These are phyloP conservation scores for Sphaerulina populicola DNA, from an alignment of 2,329 filamentous ascomycete species.

Conservation along the genomic window DNA sequence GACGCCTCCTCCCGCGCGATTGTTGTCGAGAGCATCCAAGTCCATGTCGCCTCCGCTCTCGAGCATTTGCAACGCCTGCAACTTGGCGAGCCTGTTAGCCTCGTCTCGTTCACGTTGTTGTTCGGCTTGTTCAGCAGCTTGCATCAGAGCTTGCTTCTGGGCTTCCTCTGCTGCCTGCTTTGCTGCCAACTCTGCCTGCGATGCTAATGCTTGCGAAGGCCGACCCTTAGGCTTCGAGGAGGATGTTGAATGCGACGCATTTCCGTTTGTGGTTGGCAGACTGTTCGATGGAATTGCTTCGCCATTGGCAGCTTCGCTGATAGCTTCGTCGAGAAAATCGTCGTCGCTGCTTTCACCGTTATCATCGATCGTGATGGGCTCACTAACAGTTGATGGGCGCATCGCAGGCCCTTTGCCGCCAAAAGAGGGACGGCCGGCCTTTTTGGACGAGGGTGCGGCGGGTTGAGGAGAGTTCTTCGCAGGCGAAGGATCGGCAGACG, in stretches of 20 bases:
- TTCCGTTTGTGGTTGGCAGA: neutral
- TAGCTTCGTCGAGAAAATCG: constrained; percentile 40
- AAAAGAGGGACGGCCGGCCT: constrained; percentile 9
- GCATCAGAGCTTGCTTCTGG: neutral
- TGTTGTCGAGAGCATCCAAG: constrained; percentile 6
- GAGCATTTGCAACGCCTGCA: constrained; percentile 30
- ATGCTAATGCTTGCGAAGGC: constrained; percentile 5
- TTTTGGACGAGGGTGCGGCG: constrained; percentile 4
- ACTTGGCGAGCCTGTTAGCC: constrained; percentile 32
- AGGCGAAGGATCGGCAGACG: neutral
- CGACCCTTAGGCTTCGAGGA: constrained; percentile 12
- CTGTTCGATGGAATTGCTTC: neutral
- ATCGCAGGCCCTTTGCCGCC: constrained; percentile 30
- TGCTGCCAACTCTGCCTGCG: neutral
- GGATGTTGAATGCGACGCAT: neutral
- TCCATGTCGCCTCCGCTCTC: constrained; percentile 12
- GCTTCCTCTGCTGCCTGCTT: constrained; percentile 4
- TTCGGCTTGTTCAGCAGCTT: constrained; percentile 5
- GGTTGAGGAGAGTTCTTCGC: neutral
- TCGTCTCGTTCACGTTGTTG: constrained; percentile 22
- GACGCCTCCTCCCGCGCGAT: constrained; percentile 9
- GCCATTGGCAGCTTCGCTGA: constrained; percentile 46
- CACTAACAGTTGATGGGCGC: constrained; percentile 28
- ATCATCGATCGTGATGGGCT: constrained; percentile 30
- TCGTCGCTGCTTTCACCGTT: constrained; percentile 21